Conservation (phyloP, 139 green algal species). For the Chlamydomonas incerta region DNA sequence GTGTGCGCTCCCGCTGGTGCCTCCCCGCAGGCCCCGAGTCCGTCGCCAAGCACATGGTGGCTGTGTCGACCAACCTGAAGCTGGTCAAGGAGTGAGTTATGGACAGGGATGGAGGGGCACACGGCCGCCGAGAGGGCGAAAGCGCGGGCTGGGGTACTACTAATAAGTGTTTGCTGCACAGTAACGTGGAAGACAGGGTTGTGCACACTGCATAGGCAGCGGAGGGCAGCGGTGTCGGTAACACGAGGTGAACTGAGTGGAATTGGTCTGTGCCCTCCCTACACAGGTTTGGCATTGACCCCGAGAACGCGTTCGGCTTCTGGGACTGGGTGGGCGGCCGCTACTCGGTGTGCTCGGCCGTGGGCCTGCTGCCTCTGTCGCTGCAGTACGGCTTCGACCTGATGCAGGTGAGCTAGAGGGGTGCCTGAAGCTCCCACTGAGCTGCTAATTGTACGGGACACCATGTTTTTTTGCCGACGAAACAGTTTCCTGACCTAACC, state of each 20-base stretch:
- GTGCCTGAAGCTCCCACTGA: too few relatives aligned
- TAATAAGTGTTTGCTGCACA: too few relatives aligned
- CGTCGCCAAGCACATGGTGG: slow-evolving; percentile 99
- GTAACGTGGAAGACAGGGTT: too few relatives aligned
- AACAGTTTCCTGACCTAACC: too few relatives aligned
- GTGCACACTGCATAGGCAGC: too few relatives aligned
- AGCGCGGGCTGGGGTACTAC: too few relatives aligned
- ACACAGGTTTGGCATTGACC: slow-evolving; percentile 97
- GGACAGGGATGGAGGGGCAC: too few relatives aligned
- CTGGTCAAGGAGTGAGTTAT: slow-evolving; percentile 86
- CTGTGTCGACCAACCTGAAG: slow-evolving; percentile 98
- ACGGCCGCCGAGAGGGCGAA: too few relatives aligned
- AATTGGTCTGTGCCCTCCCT: too few relatives aligned
- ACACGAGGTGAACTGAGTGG: background rate
- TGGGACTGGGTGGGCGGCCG: slow-evolving; percentile 97
- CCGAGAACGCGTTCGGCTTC: slow-evolving; percentile 98
- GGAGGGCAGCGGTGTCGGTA: too few relatives aligned
- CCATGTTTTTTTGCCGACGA: too few relatives aligned
- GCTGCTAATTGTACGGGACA: too few relatives aligned
- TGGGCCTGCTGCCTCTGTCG: slow-evolving; percentile 94
- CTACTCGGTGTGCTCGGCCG: slow-evolving; percentile 96
- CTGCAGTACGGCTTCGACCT: slow-evolving; percentile 98
- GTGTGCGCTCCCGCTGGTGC: background rate
- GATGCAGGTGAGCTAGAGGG: slow-evolving; percentile 51
- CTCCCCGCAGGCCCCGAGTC: slow-evolving; percentile 67